Evolutionary conservation across 352 stramenopile species (phyloP), one percentile per base, ranked within the genome.

Genomic region (Pythium scleroteichum): DNA sequence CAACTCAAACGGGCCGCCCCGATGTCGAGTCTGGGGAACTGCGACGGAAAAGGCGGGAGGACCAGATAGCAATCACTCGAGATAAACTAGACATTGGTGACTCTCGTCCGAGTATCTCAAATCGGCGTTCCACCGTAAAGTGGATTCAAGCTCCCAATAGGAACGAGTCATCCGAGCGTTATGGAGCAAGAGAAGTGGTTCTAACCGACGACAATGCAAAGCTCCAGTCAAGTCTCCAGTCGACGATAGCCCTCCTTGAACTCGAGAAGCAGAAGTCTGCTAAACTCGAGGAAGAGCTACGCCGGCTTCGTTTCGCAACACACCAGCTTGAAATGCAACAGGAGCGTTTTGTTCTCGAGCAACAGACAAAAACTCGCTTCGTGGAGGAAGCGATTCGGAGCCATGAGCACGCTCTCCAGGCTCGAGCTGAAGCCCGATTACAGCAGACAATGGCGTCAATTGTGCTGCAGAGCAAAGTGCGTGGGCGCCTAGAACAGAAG

Each of bases 401-500:
- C 6, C 78, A 90, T 46, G 74, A 84, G 6, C 60, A 70, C 19
- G 14, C 71, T 10, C 72, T 82, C 0, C 54, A 64, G n/a, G 69
- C 77, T 9, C 76, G 82, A 5, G 72, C 81, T 8, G 32, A 17
- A 0, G 53, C 62, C 4, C 74, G 78, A 4, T 35, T 65, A 22
- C 64, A 65, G n/a, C 71, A 77, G 1, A 56, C 79, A 14, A 59
- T 73, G 20, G 82, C 82, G 0, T 92, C 82, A 0, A 82, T 87
- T 22, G 64, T 87, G 0, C 53, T 92, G 16, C 82, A 92, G 46
- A 87, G 76, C 16, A 83, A 68, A 46, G 59, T 88, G 16, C 72
- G 79, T 1, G 68, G 73, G 4, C 60, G 78, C 3, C 55, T 92
- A 6, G 78, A 92, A 57, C 76, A 85, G 17, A 85, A 82, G 27